Evolutionary conservation across 441 rosid species (phyloP), one percentile per base, ranked within the genome.

Genomic region (Isatis lusitanica): DNA sequence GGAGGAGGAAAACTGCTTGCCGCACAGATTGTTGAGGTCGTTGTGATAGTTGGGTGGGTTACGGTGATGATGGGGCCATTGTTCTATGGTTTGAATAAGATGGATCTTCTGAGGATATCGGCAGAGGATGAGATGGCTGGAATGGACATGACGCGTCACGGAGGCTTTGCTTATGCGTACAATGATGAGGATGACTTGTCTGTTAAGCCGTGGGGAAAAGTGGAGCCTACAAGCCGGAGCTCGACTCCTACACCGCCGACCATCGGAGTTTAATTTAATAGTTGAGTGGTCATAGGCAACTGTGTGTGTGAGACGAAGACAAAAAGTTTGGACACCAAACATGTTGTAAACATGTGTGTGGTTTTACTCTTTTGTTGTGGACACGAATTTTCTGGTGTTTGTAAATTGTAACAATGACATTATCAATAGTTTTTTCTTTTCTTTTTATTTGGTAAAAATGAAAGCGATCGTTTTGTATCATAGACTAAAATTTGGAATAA

Each of bases 81-180:
- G 13, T 86, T 86, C 67, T 86, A 70, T 63, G 53, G 24, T 15
- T 85, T 86, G 0, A 60, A 82, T 42, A 86, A 81, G 47, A 67
- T 82, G 36, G 82, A 78, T 3, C 67, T 86, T 38, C 43, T 86
- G 13, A 72, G 87, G 78, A 81, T 86, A 21, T 82, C 87, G 4
- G 11, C 24, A 1, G 84, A 84, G 1, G 90, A 86, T 70, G 90
- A 86, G 75, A 79, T 75, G 74, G 82, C 82, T 0, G 90, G 90
- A 43, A 82, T 86, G 86, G 90, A 86, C 15, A 39, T 84, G 61
- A 82, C 85, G 3, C 79, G 83, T 21, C 90, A 86, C 38, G 90
- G 88, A 1, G 90, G 88, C 0, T 84, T 83, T 64, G 90, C 87
- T 7, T 86, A 86, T 38, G 75, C 63, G 36, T 86, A 86, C 67